phyloP scores from a whole-genome alignment of 2,329 filamentous ascomycete species.

The Ambrosiella beaveri region DNA sequence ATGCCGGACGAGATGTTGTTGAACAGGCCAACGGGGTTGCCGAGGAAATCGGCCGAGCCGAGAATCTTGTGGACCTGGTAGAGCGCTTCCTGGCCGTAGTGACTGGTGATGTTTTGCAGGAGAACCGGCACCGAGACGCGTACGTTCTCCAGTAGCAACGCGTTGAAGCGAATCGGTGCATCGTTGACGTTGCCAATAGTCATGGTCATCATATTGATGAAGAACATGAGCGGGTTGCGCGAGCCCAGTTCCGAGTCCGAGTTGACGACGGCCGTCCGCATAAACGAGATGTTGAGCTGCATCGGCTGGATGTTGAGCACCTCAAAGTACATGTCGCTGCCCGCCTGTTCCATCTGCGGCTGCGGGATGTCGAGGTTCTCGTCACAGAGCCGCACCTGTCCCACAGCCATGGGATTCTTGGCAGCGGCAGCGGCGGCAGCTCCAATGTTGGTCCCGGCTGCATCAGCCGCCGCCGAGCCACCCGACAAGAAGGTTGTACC shows the following conservation, averaged over 20 bases:
- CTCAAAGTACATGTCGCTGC: conserved; percentile 96
- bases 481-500: conserved; percentile 55
- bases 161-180: conserved; percentile 83
- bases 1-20: conserved; percentile 96
- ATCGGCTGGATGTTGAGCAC: conserved; percentile 93
- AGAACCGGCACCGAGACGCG: conserved; percentile 74
- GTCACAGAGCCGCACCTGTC: conserved; percentile 69
- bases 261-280: conserved; percentile 90
- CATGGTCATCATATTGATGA: conserved; percentile 97
- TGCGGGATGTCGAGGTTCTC: conserved; percentile 84
- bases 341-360: conserved; percentile 64
- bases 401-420: neutral
- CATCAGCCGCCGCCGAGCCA: conserved; percentile 8
- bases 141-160: conserved; percentile 86
- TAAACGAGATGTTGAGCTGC: conserved; percentile 93
- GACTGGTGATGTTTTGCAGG: conserved; percentile 70
- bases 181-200: conserved; percentile 98
- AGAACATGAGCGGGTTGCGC: conserved; percentile 92
- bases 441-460: neutral
- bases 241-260: conserved; percentile 86
- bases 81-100: conserved; percentile 92
- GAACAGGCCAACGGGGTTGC: conserved; percentile 93
- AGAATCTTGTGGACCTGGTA: conserved; percentile 96
- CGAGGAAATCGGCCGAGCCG: conserved; percentile 90
- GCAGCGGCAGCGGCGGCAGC: neutral